These are phyloP conservation scores for Clathrus columnatus DNA, from an alignment of 768 basidiomycete species.

Conservation along the genomic window DNA sequence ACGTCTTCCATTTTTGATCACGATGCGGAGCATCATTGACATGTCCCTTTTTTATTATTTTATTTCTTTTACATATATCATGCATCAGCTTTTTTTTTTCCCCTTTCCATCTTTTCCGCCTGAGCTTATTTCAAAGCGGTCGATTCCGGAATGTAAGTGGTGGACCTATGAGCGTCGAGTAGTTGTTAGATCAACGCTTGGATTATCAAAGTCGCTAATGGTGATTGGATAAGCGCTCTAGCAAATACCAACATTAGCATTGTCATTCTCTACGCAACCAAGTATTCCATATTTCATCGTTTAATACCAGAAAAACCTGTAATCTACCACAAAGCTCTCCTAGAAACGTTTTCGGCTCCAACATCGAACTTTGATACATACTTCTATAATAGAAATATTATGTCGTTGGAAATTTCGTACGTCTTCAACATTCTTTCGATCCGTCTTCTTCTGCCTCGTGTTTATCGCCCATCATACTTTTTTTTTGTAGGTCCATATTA, in stretches of 20 bases:
- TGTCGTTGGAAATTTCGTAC: constrained; percentile 10
- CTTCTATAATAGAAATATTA: background rate
- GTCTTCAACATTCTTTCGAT: background rate
- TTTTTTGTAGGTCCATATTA: constrained; percentile 51
- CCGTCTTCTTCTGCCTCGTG: background rate
- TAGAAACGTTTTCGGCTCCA: background rate
- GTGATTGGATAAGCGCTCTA: constrained; percentile 3
- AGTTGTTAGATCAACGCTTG: background rate
- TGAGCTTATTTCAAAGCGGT: background rate
- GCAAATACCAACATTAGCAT: background rate
- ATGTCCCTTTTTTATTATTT: background rate
- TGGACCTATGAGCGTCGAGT: background rate
- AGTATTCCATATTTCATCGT: background rate
- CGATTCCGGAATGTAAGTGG: background rate
- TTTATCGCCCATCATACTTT: background rate
- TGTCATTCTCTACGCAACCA: background rate
- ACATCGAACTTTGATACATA: background rate
- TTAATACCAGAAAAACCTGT: background rate
- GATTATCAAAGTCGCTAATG: background rate
- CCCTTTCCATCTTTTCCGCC: background rate
- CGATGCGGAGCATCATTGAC: background rate
- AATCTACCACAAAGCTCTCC: background rate
- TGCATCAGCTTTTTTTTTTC: background rate
- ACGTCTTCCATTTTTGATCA: background rate
- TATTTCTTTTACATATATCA: background rate